A percentile compares a stretch with the other conserved stretches of the same genome.
Evolutionary conservation across 306 rosid genomes (phyloP).

Genomic region (Lathyrus sativus): DNA sequence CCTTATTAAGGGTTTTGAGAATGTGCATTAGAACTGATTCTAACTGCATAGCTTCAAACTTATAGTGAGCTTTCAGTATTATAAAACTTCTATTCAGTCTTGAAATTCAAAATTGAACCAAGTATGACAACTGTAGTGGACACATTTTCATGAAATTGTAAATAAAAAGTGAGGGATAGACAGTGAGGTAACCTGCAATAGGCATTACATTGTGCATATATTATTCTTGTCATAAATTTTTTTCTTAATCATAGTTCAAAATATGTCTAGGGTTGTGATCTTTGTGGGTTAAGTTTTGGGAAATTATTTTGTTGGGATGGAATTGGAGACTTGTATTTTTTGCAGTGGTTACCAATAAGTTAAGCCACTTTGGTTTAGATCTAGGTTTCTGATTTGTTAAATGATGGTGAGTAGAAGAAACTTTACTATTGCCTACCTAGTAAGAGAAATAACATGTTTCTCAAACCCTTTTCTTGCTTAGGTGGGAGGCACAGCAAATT

Average conservation of each 20-base stretch:
- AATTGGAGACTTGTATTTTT: background rate
- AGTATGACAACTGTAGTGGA: background rate
- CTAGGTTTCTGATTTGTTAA: slow-evolving; percentile 25
- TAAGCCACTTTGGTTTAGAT: slow-evolving; percentile 1
- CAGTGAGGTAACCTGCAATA: slow-evolving; percentile 11
- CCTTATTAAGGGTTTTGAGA: slow-evolving; percentile 15
- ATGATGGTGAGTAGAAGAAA: slow-evolving; percentile 7
- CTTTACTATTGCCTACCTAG: background rate
- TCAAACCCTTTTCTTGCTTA: slow-evolving; percentile 36
- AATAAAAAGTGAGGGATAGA: background rate
- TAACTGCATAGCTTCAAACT: background rate
- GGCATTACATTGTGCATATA: slow-evolving; percentile 5
- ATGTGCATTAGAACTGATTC: background rate
- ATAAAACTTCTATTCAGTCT: background rate
- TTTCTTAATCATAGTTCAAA: too few species aligned
- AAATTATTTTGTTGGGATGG: background rate
- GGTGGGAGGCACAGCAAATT: slow-evolving; percentile 90
- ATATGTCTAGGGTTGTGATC: background rate
- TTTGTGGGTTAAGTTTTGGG: slow-evolving; percentile 11
- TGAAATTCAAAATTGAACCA: slow-evolving; percentile 1
- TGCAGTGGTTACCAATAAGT: background rate
- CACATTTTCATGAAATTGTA: background rate
- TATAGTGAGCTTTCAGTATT: background rate
- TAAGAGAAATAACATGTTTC: slow-evolving; percentile 20
- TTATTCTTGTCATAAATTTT: too few species aligned